Conservation (phyloP, 495 filamentous ascomycete genomes). For the Pyronema domesticum region DNA sequence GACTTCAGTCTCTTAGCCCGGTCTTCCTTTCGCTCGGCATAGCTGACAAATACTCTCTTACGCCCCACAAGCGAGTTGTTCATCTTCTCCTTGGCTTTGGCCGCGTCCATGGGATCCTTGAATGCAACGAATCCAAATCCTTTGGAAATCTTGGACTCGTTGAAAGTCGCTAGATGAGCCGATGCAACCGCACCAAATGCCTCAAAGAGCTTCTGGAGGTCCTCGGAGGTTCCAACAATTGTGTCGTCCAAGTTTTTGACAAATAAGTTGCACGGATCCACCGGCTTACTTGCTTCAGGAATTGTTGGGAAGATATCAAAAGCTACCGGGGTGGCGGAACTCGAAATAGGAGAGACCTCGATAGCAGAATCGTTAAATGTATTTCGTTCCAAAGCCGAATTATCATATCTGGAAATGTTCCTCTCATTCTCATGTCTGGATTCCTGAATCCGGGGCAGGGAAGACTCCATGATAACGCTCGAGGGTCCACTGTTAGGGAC, state of each 20-base stretch:
- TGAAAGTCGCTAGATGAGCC: conserved; percentile 74
- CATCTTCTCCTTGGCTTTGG: conserved; percentile 71
- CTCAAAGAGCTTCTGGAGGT: conserved; percentile 54
- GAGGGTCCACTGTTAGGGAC: neutral
- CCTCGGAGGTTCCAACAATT: conserved; percentile 25
- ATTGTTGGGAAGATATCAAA: conserved; percentile 17
- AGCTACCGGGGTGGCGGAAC: neutral
- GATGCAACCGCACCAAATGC: conserved; percentile 84
- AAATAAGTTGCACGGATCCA: conserved; percentile 63
- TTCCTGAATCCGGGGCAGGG: neutral
- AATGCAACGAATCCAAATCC: conserved; percentile 98
- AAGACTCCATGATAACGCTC: neutral
- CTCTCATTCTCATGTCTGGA: neutral
- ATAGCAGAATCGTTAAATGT: neutral
- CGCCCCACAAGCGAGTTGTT: conserved; percentile 42
- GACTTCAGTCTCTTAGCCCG: conserved; percentile 20
- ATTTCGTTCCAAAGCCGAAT: neutral
- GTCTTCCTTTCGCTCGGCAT: conserved; percentile 23
- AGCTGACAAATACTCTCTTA: conserved; percentile 23
- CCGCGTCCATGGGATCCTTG: conserved; percentile 70
- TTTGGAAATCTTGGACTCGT: conserved; percentile 71
- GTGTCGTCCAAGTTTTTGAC: conserved; percentile 70
- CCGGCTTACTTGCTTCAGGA: conserved; percentile 20
- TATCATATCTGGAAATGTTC: neutral
- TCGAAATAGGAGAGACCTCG: conserved; percentile 1